Conservation (phyloP, 306 rosid genomes). For the Arachis stenosperma region DNA sequence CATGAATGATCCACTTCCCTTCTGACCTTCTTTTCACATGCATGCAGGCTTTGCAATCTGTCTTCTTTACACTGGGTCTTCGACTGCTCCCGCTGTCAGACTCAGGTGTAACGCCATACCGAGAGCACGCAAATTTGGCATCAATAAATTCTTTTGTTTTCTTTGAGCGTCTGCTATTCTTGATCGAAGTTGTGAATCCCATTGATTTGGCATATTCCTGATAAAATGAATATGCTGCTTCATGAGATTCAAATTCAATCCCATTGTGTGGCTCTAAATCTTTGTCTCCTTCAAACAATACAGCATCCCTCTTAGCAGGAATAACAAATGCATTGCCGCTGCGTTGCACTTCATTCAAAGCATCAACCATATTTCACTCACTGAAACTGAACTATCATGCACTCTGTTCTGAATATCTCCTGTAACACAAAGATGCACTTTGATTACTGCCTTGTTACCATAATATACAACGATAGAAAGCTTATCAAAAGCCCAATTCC, state of each 20-base stretch:
- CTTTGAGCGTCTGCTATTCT: slow-evolving; percentile 95
- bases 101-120: slow-evolving; percentile 93
- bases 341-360: slow-evolving; percentile 57
- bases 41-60: slow-evolving; percentile 98
- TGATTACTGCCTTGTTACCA: slow-evolving; percentile 36
- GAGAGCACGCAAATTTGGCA: slow-evolving; percentile 94
- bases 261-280: slow-evolving; percentile 82
- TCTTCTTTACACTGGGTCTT: slow-evolving; percentile 90
- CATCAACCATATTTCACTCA: slow-evolving; percentile 57
- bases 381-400: slow-evolving; percentile 38
- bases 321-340: slow-evolving; percentile 46
- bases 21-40: slow-evolving; percentile 87
- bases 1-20: slow-evolving; percentile 93
- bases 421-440: slow-evolving; percentile 26
- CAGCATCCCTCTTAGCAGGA: slow-evolving; percentile 59
- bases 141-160: slow-evolving; percentile 91
- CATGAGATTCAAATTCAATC: slow-evolving; percentile 83
- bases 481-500: slow-evolving; percentile 6
- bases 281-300: slow-evolving; percentile 67
- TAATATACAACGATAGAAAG: slow-evolving; percentile 30
- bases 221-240: slow-evolving; percentile 80
- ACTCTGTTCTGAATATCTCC: slow-evolving; percentile 44
- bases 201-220: slow-evolving; percentile 95
- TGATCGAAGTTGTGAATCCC: slow-evolving; percentile 95
- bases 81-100: slow-evolving; percentile 82